Evolutionary conservation across 2,329 filamentous ascomycete species (phyloP).

Genomic region (Nigrospora osmanthi): DNA sequence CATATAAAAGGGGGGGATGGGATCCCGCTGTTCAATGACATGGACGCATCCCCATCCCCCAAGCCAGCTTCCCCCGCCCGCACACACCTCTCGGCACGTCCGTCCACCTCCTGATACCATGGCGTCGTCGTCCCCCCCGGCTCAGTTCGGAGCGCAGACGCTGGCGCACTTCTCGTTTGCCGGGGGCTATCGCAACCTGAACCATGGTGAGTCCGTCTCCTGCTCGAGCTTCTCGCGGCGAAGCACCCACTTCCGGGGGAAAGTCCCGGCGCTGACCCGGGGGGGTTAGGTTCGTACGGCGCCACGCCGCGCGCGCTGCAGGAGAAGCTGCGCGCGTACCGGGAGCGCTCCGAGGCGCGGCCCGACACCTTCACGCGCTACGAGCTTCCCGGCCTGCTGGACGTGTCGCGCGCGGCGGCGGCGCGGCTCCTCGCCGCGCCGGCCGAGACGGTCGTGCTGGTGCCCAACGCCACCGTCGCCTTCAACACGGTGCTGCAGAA

Average conservation of each 20-base stretch:
- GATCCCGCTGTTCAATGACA: too few relatives aligned
- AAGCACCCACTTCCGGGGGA: too few relatives aligned
- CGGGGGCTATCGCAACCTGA: constrained; percentile 62
- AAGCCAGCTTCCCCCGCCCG: too few relatives aligned
- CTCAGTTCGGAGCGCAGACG: constrained; percentile 42
- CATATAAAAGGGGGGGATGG: too few relatives aligned
- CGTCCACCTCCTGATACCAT: background rate
- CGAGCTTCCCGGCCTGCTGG: constrained; percentile 53
- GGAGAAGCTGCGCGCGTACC: constrained; percentile 52
- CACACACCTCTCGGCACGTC: too few relatives aligned
- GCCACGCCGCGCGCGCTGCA: constrained; percentile 60
- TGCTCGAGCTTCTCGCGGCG: too few relatives aligned
- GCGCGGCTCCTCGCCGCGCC: constrained; percentile 61
- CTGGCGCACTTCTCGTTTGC: constrained; percentile 63
- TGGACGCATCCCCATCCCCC: too few relatives aligned
- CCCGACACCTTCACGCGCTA: constrained; percentile 75
- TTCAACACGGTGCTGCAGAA: constrained; percentile 76
- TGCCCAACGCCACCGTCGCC: constrained; percentile 73
- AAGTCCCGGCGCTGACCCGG: background rate
- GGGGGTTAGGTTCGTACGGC: constrained; percentile 67
- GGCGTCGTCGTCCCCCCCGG: too few relatives aligned
- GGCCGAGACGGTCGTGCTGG: constrained; percentile 61
- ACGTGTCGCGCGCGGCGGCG: constrained; percentile 55
- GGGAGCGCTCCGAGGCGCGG: constrained; percentile 56
- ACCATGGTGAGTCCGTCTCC: constrained; percentile 61